A percentile compares a stretch with the other conserved stretches of the same genome.
phyloP scores from a whole-genome alignment of 73 alveolate genomes.

The Paramecium tetraurelia region DNA sequence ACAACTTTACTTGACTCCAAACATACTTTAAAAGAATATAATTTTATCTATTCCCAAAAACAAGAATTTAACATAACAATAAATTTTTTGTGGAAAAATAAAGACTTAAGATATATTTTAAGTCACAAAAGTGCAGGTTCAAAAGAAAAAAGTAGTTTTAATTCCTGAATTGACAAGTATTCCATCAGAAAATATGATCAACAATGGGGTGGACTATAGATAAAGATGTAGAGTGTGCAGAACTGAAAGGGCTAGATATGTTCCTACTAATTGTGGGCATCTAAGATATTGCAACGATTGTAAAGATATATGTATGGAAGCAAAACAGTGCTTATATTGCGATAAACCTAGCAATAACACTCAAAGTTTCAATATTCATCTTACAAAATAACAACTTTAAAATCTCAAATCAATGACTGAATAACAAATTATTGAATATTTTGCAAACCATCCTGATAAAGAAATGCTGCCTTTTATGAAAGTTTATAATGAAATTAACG shows the following conservation, averaged over 20 bases:
- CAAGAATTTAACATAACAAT: not conserved
- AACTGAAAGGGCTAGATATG: not conserved
- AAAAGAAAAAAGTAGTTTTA: not conserved
- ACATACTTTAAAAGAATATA: not conserved
- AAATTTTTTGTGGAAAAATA: not conserved
- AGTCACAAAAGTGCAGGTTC: not conserved
- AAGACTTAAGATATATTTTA: not conserved
- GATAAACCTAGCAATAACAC: not conserved
- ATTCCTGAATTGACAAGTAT: not conserved
- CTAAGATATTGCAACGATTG: not conserved
- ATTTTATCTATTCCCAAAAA: not conserved
- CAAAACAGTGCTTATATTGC: not conserved
- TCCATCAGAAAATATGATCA: not conserved
- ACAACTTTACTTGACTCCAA: not conserved
- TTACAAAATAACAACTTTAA: not conserved
- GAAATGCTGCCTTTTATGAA: not conserved
- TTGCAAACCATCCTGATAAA: not conserved
- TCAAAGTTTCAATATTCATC: not conserved
- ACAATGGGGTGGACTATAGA: not conserved
- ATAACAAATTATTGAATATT: not conserved
- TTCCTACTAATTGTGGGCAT: not conserved
- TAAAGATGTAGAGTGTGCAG: not conserved
- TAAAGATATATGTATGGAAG: not conserved
- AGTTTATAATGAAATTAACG: not conserved
- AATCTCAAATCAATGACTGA: not conserved